Percentiles rank a stretch among this genome's conserved stretches.
Conservation (phyloP, 768 basidiomycete species). For the Boletellus ananiceps region DNA sequence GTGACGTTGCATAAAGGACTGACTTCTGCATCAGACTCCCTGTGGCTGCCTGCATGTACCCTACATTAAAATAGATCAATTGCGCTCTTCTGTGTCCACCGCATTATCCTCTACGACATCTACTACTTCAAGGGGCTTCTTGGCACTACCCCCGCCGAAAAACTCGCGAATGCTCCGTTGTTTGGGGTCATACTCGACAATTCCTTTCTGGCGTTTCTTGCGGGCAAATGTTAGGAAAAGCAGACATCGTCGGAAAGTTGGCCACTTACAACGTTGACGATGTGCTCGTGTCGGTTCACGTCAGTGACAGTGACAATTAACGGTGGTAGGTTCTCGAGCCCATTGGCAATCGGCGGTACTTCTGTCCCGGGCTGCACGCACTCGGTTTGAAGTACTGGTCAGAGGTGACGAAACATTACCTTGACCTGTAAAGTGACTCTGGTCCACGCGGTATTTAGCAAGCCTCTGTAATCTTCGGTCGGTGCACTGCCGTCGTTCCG, state of each 20-base stretch:
- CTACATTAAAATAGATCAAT: conserved; percentile 9
- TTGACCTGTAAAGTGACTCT: conserved; percentile 46
- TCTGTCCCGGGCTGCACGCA: conserved; percentile 27
- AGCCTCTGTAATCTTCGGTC: conserved; percentile 39
- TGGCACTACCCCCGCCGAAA: conserved; percentile 43
- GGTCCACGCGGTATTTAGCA: conserved; percentile 70
- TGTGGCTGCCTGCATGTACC: conserved; percentile 3
- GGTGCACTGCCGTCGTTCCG: conserved; percentile 34
- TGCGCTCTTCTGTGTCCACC: conserved; percentile 3
- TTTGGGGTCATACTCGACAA: conserved; percentile 71
- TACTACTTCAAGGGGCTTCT: conserved; percentile 9
- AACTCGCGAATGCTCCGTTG: conserved; percentile 75
- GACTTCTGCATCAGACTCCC: conserved; percentile 10
- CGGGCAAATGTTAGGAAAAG: conserved; percentile 20
- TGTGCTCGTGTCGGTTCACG: conserved; percentile 55
- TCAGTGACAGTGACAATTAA: conserved; percentile 45
- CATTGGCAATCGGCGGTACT: conserved; percentile 15
- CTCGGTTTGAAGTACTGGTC: conserved; percentile 3
- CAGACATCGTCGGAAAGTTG: background rate
- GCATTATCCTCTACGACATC: conserved; percentile 25
- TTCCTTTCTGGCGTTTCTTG: conserved; percentile 67
- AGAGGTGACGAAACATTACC: conserved; percentile 29
- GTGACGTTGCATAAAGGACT: background rate
- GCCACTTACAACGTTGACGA: conserved; percentile 49
- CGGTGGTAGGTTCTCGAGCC: conserved; percentile 27